Conservation (phyloP, 495 filamentous ascomycete species). For the Podospora pseudopauciseta region DNA sequence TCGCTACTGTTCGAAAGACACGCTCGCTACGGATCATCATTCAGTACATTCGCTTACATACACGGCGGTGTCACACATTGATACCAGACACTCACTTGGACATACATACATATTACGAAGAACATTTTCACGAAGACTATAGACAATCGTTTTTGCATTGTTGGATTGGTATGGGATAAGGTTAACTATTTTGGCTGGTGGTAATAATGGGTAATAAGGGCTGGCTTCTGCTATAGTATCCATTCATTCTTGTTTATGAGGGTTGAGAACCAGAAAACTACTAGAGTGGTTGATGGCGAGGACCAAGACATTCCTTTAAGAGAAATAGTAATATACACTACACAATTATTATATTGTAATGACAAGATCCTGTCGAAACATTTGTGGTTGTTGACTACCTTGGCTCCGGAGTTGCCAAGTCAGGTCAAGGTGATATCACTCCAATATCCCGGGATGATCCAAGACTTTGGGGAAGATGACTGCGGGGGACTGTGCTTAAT, state of each 20-base stretch:
- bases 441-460: background rate
- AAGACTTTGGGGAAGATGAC: background rate
- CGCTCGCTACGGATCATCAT: background rate
- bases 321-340: background rate
- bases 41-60: background rate
- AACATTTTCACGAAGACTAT: background rate
- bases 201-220: background rate
- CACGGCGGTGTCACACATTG: background rate
- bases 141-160: background rate
- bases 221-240: background rate
- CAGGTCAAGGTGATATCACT: background rate
- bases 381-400: too few relatives aligned
- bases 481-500: background rate
- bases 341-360: too few relatives aligned
- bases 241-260: slow-evolving; percentile 13
- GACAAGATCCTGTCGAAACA: too few relatives aligned
- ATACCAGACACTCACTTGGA: background rate
- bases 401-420: too few relatives aligned
- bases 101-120: background rate
- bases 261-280: background rate
- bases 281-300: slow-evolving; percentile 14
- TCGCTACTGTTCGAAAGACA: background rate
- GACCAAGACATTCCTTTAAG: slow-evolving; percentile 1
- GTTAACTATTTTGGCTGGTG: background rate
- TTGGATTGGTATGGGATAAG: background rate